These are phyloP conservation scores for Mycena olivaceomarginata DNA, from an alignment of 768 basidiomycete genomes.

Conservation along the genomic window DNA sequence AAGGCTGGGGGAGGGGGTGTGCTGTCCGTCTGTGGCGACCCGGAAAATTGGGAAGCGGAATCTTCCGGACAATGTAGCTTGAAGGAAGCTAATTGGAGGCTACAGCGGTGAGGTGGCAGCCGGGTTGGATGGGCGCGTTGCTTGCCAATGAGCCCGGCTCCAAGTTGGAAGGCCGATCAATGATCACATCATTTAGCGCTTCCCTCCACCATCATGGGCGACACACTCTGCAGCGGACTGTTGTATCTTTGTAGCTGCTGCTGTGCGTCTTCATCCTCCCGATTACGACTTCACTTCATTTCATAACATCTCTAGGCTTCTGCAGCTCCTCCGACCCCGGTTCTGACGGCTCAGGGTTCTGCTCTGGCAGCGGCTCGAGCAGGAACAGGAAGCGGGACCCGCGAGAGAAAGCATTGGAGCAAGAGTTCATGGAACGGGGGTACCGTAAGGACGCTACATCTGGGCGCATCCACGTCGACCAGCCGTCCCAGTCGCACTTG, in stretches of 20 bases:
- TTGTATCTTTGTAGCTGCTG: slow-evolving; percentile 36
- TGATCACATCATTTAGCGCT: background rate
- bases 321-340: slow-evolving; percentile 33
- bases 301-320: slow-evolving; percentile 17
- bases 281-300: background rate
- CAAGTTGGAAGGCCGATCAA: background rate
- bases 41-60: no score
- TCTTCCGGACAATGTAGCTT: no score
- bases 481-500: slow-evolving; percentile 32
- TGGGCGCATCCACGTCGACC: slow-evolving; percentile 32
- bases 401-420: slow-evolving; percentile 35
- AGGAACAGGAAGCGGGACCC: slow-evolving; percentile 32
- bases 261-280: background rate
- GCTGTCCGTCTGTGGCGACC: no score
- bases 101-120: no score
- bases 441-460: slow-evolving; percentile 27
- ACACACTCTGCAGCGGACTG: slow-evolving; percentile 36
- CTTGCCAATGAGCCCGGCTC: no score
- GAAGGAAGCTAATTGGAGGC: no score
- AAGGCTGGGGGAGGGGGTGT: no score
- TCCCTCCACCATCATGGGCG: slow-evolving; percentile 26
- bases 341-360: slow-evolving; percentile 39
- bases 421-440: slow-evolving; percentile 34
- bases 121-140: no score
- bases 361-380: slow-evolving; percentile 2